Evolutionary conservation across 2,329 filamentous ascomycete species (phyloP), one percentile per base, ranked within the genome.

Genomic region (Aspergillus brasiliensis): DNA sequence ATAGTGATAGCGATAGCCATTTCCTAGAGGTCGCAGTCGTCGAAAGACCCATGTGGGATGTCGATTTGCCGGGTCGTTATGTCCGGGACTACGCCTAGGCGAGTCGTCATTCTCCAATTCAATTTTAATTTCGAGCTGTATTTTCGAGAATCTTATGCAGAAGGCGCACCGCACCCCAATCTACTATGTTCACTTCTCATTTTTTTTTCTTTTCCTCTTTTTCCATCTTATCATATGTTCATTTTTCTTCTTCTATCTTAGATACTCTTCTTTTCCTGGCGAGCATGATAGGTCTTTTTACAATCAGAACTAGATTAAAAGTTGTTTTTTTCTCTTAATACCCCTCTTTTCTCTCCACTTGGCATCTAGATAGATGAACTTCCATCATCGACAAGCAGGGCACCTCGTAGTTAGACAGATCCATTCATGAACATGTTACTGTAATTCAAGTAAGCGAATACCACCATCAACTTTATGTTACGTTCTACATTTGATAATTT

Each of bases 11-110:
- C 0, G 56, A 51, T 28, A 64, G 59, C 23, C 65, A 62, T 8
- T 55, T 55, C 7, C 63, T 82, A 21, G 95, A 99, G 77, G 90
- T 97, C 49, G 93, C 92, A 2, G 81, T 98, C 54, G 87, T 98
- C 13, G 94, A 98, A 81, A 82, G 93, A 69, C 93, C 94, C 19
- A 83, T 88, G 67, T 95, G 90, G 87, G 91, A 96, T 75, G 82
- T 92, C 61, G 89, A 93, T 65, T 80, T 93, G 73, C 88, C 90
- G 2, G 88, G 89, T 66, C 83, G 88, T 56, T 94, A 89, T 75
- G 83, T 86, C 68, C 84, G 81, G 23, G 83, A 86, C 59, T 80
- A 82, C 61, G 80, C 52, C n/a, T 42, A 42, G 37, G n/a, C 21
- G 21, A 44, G 31, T 52, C 17, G 15, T 37, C 28, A 34, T 52